These are phyloP conservation scores for Penicillium robsamsonii DNA, from an alignment of 495 filamentous ascomycete genomes.

Conservation along the genomic window DNA sequence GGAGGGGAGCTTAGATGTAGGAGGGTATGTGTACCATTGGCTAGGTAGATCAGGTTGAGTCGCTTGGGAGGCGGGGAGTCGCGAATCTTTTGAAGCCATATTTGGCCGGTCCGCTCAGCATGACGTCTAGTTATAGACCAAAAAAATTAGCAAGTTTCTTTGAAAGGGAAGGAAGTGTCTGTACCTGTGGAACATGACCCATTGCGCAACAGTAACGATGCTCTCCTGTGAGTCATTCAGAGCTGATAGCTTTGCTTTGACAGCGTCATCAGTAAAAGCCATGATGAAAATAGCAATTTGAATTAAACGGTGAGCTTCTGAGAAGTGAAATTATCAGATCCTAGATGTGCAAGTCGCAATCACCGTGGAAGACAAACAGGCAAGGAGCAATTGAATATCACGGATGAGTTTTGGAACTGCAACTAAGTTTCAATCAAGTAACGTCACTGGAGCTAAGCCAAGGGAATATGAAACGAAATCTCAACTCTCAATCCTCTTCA, in stretches of 20 bases:
- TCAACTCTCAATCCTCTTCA: constrained; percentile 1
- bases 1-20: neutral
- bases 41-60: constrained; percentile 89
- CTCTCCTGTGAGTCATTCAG: constrained; percentile 95
- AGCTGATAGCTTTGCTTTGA: constrained; percentile 88
- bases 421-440: neutral
- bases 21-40: constrained; percentile 66
- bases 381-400: constrained; percentile 9
- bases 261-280: constrained; percentile 92
- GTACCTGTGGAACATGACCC: constrained; percentile 99
- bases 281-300: constrained; percentile 43
- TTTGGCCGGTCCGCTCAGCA: constrained; percentile 79
- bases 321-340: neutral
- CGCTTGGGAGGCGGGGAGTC: constrained; percentile 80
- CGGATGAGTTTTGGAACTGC: neutral
- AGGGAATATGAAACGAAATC: neutral
- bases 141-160: constrained; percentile 24
- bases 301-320: neutral
- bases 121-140: constrained; percentile 61
- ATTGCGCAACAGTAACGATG: constrained; percentile 93
- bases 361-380: neutral
- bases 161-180: constrained; percentile 8
- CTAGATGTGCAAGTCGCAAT: neutral
- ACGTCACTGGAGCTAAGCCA: neutral
- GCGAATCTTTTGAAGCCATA: constrained; percentile 86